phyloP scores from a whole-genome alignment of 768 basidiomycete species.

The Dioszegia hungarica region DNA sequence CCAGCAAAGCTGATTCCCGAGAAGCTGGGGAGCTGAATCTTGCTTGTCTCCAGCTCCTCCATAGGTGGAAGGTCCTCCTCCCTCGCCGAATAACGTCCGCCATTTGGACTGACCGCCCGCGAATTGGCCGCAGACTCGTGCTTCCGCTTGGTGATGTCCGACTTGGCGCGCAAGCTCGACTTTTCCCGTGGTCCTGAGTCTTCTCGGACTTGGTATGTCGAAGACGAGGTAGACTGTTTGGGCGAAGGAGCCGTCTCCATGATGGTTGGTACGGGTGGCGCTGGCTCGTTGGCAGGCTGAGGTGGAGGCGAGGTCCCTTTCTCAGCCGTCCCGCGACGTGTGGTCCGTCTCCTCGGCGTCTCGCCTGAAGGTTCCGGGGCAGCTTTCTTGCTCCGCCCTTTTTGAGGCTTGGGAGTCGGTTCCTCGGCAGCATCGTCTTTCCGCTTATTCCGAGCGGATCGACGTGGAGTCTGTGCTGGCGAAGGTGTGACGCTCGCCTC shows the following conservation, averaged over 20 bases:
- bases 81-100: constrained; percentile 38
- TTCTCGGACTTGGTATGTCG: constrained; percentile 26
- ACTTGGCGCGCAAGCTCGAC: constrained; percentile 30
- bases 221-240: neutral
- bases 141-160: constrained; percentile 25
- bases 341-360: constrained; percentile 8
- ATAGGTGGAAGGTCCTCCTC: constrained; percentile 43
- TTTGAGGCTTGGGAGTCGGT: constrained; percentile 22
- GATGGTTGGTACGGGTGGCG: constrained; percentile 33
- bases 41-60: constrained; percentile 36
- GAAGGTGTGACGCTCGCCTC: constrained; percentile 7
- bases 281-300: constrained; percentile 5
- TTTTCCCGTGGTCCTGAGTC: constrained; percentile 14
- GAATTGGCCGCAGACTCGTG: constrained; percentile 30
- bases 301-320: constrained; percentile 24
- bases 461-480: constrained; percentile 32
- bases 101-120: constrained; percentile 24
- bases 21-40: constrained; percentile 36
- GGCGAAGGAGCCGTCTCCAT: constrained; percentile 42
- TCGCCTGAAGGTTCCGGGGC: constrained; percentile 11
- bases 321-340: constrained; percentile 23
- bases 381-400: constrained; percentile 17
- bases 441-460: constrained; percentile 30
- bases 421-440: constrained; percentile 16
- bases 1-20: constrained; percentile 21